phyloP scores from a whole-genome alignment of 2,329 filamentous ascomycete genomes.

The Colletotrichum filicis region DNA sequence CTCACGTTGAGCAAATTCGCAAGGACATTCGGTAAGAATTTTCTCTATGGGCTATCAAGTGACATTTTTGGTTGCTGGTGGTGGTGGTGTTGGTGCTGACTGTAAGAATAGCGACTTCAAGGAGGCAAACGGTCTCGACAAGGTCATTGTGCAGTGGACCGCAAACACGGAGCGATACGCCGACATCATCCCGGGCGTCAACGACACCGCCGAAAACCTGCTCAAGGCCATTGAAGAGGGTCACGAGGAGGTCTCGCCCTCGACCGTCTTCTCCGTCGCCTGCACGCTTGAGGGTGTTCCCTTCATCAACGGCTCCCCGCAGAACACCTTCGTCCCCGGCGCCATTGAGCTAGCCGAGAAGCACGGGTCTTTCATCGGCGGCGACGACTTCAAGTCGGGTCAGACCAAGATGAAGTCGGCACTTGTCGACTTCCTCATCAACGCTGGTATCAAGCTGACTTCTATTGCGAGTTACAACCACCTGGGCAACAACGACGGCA shows the following conservation, averaged over 20 bases:
- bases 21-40: conserved; percentile 75
- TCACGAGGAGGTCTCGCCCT: conserved; percentile 92
- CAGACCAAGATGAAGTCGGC: conserved; percentile 99
- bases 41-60: neutral
- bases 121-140: conserved; percentile 83
- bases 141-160: conserved; percentile 97
- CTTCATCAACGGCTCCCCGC: conserved; percentile 99
- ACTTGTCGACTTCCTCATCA: conserved; percentile 98
- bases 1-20: conserved; percentile 92
- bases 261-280: conserved; percentile 94
- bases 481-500: conserved; percentile 98
- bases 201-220: conserved; percentile 96
- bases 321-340: conserved; percentile 98
- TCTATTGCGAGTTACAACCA: conserved; percentile 99
- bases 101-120: conserved; percentile 80
- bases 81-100: conserved; percentile 9
- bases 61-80: neutral
- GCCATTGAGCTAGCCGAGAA: conserved; percentile 89
- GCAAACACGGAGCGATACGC: conserved; percentile 99
- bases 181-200: conserved; percentile 87
- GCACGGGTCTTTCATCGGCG: conserved; percentile 90
- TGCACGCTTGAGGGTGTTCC: conserved; percentile 89
- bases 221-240: conserved; percentile 87
- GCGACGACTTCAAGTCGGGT: conserved; percentile 99
- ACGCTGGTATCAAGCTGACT: conserved; percentile 97